These are phyloP conservation scores for Jasminum sambac DNA, from an alignment of 257 asterid genomes.

Conservation along the genomic window DNA sequence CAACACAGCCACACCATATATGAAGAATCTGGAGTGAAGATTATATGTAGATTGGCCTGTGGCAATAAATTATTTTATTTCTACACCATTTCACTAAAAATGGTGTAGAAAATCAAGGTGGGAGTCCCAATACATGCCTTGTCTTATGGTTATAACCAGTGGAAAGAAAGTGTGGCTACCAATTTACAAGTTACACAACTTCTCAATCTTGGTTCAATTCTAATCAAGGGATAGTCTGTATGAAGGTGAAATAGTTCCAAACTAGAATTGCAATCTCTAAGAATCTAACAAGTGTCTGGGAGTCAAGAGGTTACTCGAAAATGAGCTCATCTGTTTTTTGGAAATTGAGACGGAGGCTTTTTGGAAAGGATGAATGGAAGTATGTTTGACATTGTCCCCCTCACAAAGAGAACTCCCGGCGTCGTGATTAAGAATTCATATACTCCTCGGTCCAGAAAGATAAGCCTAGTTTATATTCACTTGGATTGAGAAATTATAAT, in stretches of 20 bases:
- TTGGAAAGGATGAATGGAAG: no score
- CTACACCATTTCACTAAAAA: neutral
- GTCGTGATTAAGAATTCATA: no score
- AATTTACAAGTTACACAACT: no score
- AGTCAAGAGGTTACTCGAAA: neutral
- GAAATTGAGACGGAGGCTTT: no score
- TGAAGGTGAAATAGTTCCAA: neutral
- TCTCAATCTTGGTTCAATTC: neutral
- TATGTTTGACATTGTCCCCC: no score
- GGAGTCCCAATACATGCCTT: neutral
- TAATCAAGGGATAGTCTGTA: neutral
- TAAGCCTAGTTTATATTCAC: no score
- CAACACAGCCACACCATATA: no score
- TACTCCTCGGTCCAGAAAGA: no score
- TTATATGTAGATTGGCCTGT: neutral
- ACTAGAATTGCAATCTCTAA: neutral
- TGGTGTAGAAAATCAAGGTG: neutral
- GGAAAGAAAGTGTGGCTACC: neutral
- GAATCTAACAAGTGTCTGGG: neutral
- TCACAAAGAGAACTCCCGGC: no score
- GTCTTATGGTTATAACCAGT: neutral
- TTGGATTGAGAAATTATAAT: no score
- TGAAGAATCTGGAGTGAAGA: neutral
- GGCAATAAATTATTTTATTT: neutral
- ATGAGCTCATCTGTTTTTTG: neutral